phyloP scores from a whole-genome alignment of 495 filamentous ascomycete genomes.

The Penicillium samsonianum region DNA sequence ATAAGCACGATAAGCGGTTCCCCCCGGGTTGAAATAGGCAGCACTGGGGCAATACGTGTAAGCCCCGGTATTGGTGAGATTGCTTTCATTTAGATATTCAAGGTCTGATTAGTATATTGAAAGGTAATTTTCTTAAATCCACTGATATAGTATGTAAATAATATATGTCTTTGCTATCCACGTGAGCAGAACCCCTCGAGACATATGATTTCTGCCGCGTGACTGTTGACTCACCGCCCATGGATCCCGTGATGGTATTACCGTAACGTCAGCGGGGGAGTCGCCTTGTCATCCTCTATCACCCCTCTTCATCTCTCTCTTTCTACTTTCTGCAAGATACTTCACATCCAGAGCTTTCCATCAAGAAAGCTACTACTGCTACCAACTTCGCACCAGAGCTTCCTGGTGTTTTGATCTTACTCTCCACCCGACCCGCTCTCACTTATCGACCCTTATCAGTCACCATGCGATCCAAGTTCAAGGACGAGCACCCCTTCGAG shows the following conservation, averaged over 20 bases:
- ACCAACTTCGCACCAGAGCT: conserved; percentile 10
- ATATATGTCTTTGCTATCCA: conserved; percentile 8
- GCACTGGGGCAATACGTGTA: background rate
- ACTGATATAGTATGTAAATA: background rate
- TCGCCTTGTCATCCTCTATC: conserved; percentile 33
- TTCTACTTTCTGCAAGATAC: conserved; percentile 13
- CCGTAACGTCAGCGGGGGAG: conserved; percentile 36
- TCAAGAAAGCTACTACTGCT: conserved; percentile 6
- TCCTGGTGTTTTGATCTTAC: conserved; percentile 9
- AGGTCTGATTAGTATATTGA: background rate
- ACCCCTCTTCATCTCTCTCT: conserved; percentile 21
- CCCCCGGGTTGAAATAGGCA: background rate
- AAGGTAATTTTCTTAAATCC: background rate
- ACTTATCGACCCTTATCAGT: conserved; percentile 35
- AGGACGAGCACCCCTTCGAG: conserved; percentile 99
- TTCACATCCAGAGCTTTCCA: background rate
- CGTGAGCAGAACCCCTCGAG: conserved; percentile 13
- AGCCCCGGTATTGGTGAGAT: background rate
- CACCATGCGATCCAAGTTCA: conserved; percentile 97
- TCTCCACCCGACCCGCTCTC: conserved; percentile 29
- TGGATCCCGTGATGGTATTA: conserved; percentile 35
- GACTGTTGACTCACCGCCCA: conserved; percentile 38
- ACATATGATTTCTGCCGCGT: conserved; percentile 18
- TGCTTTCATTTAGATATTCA: background rate
- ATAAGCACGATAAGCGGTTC: conserved; percentile 30